phyloP scores from a whole-genome alignment of 2,329 filamentous ascomycete genomes.

The Rhynchosporium agropyri region DNA sequence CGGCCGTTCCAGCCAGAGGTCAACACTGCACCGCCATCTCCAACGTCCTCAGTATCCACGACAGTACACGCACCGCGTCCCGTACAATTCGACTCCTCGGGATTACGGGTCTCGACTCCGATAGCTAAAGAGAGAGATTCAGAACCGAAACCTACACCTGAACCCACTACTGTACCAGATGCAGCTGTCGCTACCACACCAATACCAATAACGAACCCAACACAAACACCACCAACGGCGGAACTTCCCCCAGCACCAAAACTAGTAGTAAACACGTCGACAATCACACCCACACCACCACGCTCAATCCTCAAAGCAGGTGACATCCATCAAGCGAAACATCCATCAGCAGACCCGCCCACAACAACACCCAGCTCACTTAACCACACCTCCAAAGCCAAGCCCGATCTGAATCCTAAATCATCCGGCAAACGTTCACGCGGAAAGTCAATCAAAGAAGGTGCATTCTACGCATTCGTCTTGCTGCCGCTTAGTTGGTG shows the following conservation, averaged over 20 bases:
- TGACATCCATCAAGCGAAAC: constrained; percentile 1
- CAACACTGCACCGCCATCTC: constrained; percentile 8
- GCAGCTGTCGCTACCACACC: neutral
- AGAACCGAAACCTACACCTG: neutral
- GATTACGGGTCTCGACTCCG: neutral
- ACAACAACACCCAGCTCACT: neutral
- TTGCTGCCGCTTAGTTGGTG: constrained; percentile 26
- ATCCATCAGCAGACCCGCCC: neutral
- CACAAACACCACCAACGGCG: neutral
- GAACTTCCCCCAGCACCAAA: neutral
- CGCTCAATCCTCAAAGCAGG: constrained; percentile 11
- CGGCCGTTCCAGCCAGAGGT: constrained; percentile 2
- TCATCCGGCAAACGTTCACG: neutral
- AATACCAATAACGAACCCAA: neutral
- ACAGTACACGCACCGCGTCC: neutral
- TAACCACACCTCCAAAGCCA: neutral
- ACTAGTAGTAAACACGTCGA: neutral
- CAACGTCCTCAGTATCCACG: constrained; percentile 4
- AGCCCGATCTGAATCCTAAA: neutral
- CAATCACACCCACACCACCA: neutral
- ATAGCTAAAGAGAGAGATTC: neutral
- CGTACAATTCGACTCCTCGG: neutral
- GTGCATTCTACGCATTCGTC: constrained; percentile 25
- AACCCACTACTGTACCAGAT: neutral
- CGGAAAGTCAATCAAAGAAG: constrained; percentile 20